A percentile compares a stretch with the other conserved stretches of the same genome.
Evolutionary conservation across 73 alveolate genomes (phyloP).

Genomic region (Paramecium sexaurelia): DNA sequence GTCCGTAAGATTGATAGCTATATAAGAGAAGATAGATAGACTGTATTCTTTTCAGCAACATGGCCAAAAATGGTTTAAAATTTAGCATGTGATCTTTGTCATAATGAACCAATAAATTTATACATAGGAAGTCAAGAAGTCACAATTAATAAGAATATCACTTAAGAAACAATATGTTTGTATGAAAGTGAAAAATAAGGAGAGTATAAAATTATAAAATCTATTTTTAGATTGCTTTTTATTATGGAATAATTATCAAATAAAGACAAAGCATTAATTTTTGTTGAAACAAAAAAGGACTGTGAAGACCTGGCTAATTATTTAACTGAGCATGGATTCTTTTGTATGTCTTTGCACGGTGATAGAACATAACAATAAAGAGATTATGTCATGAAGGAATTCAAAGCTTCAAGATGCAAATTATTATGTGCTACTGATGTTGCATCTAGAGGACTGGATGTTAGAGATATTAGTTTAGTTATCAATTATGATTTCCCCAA

Average conservation of each 20-base stretch:
- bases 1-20: constrained; percentile 73
- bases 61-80: constrained; percentile 86
- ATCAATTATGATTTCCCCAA: constrained; percentile 94
- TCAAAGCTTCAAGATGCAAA: constrained; percentile 77
- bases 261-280: constrained; percentile 80
- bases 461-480: constrained; percentile 82
- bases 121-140: constrained; percentile 63
- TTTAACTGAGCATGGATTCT: constrained; percentile 75
- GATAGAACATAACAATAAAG: constrained; percentile 84
- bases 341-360: constrained; percentile 92
- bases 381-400: constrained; percentile 81
- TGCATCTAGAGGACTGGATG: constrained; percentile 94
- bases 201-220: constrained; percentile 25
- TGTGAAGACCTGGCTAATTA: constrained; percentile 83
- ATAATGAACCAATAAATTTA: constrained; percentile 74
- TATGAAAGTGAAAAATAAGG: constrained; percentile 8
- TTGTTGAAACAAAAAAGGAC: constrained; percentile 89
- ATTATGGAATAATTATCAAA: constrained; percentile 64
- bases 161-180: constrained; percentile 82
- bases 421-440: constrained; percentile 94
- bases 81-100: constrained; percentile 78
- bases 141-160: constrained; percentile 66
- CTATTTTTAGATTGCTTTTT: constrained; percentile 77
- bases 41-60: constrained; percentile 90
- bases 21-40: constrained; percentile 81